These are phyloP conservation scores for Taiwanofungus camphoratus DNA, from an alignment of 1,284 basidiomycete genomes.

Conservation along the genomic window DNA sequence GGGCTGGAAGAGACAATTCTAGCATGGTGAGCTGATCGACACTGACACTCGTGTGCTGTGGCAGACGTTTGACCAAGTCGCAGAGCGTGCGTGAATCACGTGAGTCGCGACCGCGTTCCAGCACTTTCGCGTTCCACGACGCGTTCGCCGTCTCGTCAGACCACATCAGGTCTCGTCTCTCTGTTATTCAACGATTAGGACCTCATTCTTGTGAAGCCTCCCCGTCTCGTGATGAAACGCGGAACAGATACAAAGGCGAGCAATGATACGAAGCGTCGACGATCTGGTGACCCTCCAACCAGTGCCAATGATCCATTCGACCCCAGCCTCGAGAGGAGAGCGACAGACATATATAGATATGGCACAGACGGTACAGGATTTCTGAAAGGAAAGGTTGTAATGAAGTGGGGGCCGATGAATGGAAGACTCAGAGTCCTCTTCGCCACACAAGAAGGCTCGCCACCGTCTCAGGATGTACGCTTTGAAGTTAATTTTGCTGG, in stretches of 20 bases:
- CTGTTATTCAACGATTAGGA: too few species aligned
- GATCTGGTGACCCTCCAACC: not conserved
- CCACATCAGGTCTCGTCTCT: too few species aligned
- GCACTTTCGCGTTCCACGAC: conserved; percentile 7
- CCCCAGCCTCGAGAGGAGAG: conserved; percentile 1
- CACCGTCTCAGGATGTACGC: too few species aligned
- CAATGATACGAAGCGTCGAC: not conserved
- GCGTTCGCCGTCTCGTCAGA: conserved; percentile 1
- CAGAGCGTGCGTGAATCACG: not conserved
- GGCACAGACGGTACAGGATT: conserved; percentile 26
- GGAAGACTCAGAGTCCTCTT: conserved; percentile 14
- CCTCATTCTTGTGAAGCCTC: not conserved
- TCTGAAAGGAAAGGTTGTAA: conserved; percentile 35
- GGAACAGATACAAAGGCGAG: not conserved
- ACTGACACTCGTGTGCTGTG: too few species aligned
- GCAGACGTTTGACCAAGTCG: not conserved
- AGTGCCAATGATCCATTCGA: conserved; percentile 1
- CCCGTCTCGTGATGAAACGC: not conserved
- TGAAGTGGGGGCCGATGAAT: conserved; percentile 35
- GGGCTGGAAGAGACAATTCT: conserved; percentile 29
- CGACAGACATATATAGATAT: conserved; percentile 9
- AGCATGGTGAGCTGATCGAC: conserved; percentile 30
- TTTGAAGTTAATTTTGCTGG: conserved; percentile 11
- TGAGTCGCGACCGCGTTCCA: conserved; percentile 1
- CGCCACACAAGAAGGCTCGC: not conserved